phyloP scores from a whole-genome alignment of 352 stramenopile genomes.

The Pythium rhizo-oryzae region DNA sequence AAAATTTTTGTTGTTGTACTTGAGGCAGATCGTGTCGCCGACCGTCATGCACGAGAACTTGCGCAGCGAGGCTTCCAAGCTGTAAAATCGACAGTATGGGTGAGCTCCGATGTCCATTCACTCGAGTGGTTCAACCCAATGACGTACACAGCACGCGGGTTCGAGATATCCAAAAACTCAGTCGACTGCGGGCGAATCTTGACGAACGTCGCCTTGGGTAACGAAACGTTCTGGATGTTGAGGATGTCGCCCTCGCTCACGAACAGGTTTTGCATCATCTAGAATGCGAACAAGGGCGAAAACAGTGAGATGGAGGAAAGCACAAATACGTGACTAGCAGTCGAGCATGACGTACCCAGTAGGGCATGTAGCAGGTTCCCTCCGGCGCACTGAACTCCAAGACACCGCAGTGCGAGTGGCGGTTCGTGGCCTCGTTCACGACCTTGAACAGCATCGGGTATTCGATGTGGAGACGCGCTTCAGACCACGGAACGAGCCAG shows the following conservation, averaged over 20 bases:
- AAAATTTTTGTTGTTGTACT: constrained; percentile 99
- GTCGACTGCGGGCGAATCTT: constrained; percentile 98
- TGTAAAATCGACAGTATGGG: constrained; percentile 24
- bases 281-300: not conserved
- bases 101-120: not conserved
- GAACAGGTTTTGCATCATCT: constrained; percentile 99
- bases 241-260: constrained; percentile 93
- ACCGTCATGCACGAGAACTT: constrained; percentile 98
- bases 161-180: constrained; percentile 99
- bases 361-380: constrained; percentile 98
- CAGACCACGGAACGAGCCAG: not conserved
- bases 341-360: constrained; percentile 85
- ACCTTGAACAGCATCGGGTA: constrained; percentile 99
- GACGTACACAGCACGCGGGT: constrained; percentile 97
- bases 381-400: constrained; percentile 99
- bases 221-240: constrained; percentile 95
- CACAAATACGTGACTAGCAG: not conserved
- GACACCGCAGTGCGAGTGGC: constrained; percentile 96
- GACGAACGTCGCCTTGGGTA: constrained; percentile 98
- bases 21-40: constrained; percentile 98
- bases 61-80: constrained; percentile 76
- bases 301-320: not conserved
- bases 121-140: not conserved
- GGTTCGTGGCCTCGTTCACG: constrained; percentile 83
- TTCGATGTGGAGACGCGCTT: constrained; percentile 94